phyloP scores from a whole-genome alignment of 192 early-diverging fungal genomes.

The Linnemannia exigua region DNA sequence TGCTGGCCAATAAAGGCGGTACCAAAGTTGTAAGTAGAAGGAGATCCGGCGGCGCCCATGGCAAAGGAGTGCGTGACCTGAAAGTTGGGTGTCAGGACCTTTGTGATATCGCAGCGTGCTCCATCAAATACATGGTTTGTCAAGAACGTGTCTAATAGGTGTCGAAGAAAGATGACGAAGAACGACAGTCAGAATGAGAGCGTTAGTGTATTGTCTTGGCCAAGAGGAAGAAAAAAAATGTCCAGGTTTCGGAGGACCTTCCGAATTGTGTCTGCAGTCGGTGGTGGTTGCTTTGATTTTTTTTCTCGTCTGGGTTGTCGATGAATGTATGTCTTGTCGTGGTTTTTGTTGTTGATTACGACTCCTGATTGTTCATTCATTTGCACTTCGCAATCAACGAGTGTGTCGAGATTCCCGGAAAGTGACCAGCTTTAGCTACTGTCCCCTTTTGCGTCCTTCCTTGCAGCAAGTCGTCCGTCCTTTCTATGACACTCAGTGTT shows the following conservation, averaged over 20 bases:
- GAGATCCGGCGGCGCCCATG: constrained; percentile 84
- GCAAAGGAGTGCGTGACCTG: constrained; percentile 94
- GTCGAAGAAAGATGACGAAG: background rate
- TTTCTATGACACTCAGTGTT: too few relatives aligned
- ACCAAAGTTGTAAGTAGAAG: constrained; percentile 93
- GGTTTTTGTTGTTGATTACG: too few relatives aligned
- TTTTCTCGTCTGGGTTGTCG: background rate
- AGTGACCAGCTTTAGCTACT: too few relatives aligned
- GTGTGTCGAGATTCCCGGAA: too few relatives aligned
- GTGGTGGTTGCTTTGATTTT: background rate
- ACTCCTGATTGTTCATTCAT: too few relatives aligned
- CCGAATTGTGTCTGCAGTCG: background rate
- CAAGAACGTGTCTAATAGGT: constrained; percentile 76
- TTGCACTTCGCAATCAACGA: too few relatives aligned
- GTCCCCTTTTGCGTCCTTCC: too few relatives aligned
- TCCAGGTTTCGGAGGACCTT: background rate
- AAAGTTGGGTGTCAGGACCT: constrained; percentile 95
- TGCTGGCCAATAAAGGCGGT: constrained; percentile 86
- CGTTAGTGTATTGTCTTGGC: too few relatives aligned
- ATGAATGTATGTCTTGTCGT: too few relatives aligned
- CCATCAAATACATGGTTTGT: constrained; percentile 95
- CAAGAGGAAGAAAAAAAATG: constrained; percentile 6
- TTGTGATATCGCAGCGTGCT: constrained; percentile 93
- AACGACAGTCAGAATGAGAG: background rate
- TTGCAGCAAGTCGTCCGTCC: too few relatives aligned